Percentiles rank a stretch among this genome's conserved stretches.
Conservation (phyloP, 805 yeast genomes). For the Deakozyma indianensis region DNA sequence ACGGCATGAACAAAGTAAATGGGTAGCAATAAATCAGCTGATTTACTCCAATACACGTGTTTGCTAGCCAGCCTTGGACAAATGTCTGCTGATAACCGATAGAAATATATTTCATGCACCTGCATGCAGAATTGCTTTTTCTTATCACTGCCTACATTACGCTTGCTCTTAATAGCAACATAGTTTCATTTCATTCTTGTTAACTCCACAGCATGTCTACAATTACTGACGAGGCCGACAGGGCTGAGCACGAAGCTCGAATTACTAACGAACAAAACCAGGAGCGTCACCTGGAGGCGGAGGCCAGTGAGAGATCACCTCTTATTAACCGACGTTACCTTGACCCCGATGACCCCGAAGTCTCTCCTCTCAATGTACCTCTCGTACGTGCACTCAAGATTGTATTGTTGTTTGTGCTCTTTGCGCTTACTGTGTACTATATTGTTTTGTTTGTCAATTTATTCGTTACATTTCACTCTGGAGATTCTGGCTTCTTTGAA, state of each 20-base stretch:
- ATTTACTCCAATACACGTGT: too few species aligned
- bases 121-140: too few species aligned
- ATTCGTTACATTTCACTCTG: background rate
- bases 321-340: background rate
- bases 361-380: background rate
- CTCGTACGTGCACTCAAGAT: background rate
- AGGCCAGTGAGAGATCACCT: background rate
- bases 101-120: too few species aligned
- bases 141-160: too few species aligned
- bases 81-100: too few species aligned
- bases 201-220: too few species aligned
- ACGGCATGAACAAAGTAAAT: too few species aligned
- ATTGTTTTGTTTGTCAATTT: background rate
- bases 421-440: background rate
- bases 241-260: background rate
- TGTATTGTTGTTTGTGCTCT: background rate
- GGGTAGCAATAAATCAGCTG: too few species aligned
- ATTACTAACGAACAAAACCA: background rate
- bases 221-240: background rate
- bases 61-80: too few species aligned
- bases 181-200: too few species aligned
- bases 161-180: too few species aligned
- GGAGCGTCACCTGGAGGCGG: background rate
- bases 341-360: background rate
- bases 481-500: background rate